These are phyloP conservation scores for Rhizoclosmatium sp. DNA, from an alignment of 192 early-diverging fungal species.

Conservation along the genomic window DNA sequence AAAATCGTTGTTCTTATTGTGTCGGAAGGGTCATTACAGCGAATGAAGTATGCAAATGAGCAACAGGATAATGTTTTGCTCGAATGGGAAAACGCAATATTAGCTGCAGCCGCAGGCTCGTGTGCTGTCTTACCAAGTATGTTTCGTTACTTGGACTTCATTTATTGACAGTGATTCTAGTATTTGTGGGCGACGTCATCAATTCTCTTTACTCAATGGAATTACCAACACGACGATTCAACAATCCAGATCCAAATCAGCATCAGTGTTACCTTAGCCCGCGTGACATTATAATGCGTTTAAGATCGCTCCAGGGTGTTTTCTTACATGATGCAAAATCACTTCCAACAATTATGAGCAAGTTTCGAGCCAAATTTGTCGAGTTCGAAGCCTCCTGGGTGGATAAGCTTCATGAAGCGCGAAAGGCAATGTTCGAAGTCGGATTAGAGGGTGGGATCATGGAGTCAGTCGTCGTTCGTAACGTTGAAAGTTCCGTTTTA, in stretches of 20 bases:
- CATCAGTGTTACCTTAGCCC: neutral
- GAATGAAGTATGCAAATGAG: slow-evolving; percentile 16
- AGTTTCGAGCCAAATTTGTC: neutral
- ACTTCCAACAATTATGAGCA: neutral
- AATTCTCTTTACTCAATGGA: neutral
- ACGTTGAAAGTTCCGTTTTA: neutral
- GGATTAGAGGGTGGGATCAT: neutral
- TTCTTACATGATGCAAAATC: neutral
- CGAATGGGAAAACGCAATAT: slow-evolving; percentile 11
- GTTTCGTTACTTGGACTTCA: neutral
- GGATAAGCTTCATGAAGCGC: neutral
- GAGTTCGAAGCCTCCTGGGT: neutral
- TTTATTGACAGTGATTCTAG: neutral
- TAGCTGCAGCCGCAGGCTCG: neutral
- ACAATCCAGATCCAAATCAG: neutral
- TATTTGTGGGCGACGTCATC: neutral
- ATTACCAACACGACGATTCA: neutral
- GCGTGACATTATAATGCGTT: neutral
- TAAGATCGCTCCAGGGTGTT: neutral
- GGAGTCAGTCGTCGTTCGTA: no score
- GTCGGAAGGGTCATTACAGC: slow-evolving; percentile 13
- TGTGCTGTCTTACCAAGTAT: neutral
- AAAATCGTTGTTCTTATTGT: slow-evolving; percentile 28
- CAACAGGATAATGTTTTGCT: slow-evolving; percentile 15
- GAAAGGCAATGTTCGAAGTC: neutral